Conservation (phyloP, 441 rosid genomes). For the Capsella rubella region DNA sequence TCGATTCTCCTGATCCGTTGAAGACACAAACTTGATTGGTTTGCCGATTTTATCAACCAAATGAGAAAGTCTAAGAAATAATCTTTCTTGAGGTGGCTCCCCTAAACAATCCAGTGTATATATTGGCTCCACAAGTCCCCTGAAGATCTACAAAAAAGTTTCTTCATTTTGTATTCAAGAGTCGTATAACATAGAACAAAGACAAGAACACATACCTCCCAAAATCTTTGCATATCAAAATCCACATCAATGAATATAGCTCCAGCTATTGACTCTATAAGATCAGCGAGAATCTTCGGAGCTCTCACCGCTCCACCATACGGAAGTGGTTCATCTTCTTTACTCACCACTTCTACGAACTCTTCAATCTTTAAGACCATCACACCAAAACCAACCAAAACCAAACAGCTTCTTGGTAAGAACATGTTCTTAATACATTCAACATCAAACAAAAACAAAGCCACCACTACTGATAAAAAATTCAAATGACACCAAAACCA, state of each 20-base stretch:
- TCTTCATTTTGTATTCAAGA: not conserved
- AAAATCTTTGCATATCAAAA: not conserved
- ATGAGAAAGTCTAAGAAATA: not conserved
- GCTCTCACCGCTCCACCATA: not conserved
- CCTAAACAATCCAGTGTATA: not conserved
- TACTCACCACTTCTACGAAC: not conserved
- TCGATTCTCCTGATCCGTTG: not conserved
- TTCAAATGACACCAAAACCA: too few relatives aligned
- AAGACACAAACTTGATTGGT: not conserved
- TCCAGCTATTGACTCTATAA: conserved; percentile 1
- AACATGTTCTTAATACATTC: not conserved
- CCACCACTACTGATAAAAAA: too few relatives aligned
- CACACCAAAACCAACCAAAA: not conserved
- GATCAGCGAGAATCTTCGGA: not conserved
- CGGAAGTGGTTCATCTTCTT: not conserved
- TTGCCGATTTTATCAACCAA: not conserved
- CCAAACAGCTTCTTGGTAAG: not conserved
- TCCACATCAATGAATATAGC: not conserved
- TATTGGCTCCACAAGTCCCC: not conserved
- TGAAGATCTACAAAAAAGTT: not conserved
- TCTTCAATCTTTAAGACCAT: not conserved
- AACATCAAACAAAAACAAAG: not conserved
- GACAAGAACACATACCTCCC: not conserved
- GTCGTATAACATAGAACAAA: not conserved
- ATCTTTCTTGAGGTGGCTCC: not conserved